Base-by-base conservation (phyloP, 106 monocot genomes). In the Acorus gramineus region DNA sequence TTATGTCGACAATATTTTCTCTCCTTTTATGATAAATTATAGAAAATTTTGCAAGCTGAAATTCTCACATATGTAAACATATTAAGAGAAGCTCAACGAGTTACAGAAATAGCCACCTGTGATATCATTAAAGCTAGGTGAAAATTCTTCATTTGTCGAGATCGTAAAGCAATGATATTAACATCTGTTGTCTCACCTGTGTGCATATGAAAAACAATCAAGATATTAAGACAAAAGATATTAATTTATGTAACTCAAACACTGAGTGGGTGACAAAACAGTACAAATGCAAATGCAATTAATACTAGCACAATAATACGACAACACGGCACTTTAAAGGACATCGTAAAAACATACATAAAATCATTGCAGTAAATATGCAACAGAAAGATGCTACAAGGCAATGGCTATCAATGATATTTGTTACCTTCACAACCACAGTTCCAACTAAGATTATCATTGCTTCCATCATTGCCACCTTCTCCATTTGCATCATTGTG, bases 381-480 rank as follows among this genome's bases (percentile, higher is more conserved):
- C 28, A 28, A 28, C 28, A 28, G 28, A 28, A 28, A 28, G 28
- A 28, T 28, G 28, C 28, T 28, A 28, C 28, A 28, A 28, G 28
- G 28, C 28, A 28, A 28, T 28, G 28, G 28, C 28, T 42, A 46
- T 11, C 42, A 50, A 48, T 47, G 54, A 60, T 4, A 43, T 11
- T 7, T 51, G 55, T 65, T 80, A 98, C 98, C 98, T 88, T 98
- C 98, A 88, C 73, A 71, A 71, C 98, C 98, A 75, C 91, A 98
- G 59, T 98, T 98, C 98, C 98, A 98, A 70, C 98, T 98, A 75
- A 81, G 80, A 71, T 98, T 98, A 63, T 91, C 96, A 78, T 98
- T 92, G 81, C 85, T 57, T 77, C 91, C 98, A 85, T 92, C 98
- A 63, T 73, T 79, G 52, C 91, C 98, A 46, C 69, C 48, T 77